These are phyloP conservation scores for Boeremia exigua DNA, from an alignment of 2,329 filamentous ascomycete genomes.

Conservation along the genomic window DNA sequence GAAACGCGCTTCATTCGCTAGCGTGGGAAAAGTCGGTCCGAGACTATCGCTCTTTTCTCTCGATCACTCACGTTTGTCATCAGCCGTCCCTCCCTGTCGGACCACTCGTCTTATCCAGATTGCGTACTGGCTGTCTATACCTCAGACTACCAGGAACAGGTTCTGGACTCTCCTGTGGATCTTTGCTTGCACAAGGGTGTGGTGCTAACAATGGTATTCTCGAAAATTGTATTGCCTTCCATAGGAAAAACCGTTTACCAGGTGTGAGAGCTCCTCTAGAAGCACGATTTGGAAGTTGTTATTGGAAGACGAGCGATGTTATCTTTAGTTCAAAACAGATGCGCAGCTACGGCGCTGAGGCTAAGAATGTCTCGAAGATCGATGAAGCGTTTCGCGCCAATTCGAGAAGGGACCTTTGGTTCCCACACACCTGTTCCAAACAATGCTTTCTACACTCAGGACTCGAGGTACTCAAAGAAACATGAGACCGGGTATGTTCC, in stretches of 20 bases:
- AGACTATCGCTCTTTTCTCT: background rate
- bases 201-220: too few relatives aligned
- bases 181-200: too few relatives aligned
- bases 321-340: background rate
- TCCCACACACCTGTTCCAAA: conserved; percentile 9
- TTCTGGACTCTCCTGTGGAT: too few relatives aligned
- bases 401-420: conserved; percentile 10
- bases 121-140: too few relatives aligned
- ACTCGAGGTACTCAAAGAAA: too few relatives aligned
- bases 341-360: background rate
- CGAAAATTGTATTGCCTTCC: too few relatives aligned
- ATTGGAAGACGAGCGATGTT: background rate
- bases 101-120: too few relatives aligned
- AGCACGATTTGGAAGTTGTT: background rate
- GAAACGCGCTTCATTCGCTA: conserved; percentile 1
- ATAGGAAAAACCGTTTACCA: too few relatives aligned
- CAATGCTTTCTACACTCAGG: background rate
- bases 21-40: background rate
- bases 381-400: conserved; percentile 12
- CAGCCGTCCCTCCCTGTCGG: too few relatives aligned
- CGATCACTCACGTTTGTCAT: too few relatives aligned
- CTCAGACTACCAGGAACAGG: too few relatives aligned
- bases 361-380: conserved; percentile 2
- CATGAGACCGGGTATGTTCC: background rate
- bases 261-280: too few relatives aligned